Evolutionary conservation across 345 rosid species (phyloP).

Genomic region (Eucalyptus cladocalyx): DNA sequence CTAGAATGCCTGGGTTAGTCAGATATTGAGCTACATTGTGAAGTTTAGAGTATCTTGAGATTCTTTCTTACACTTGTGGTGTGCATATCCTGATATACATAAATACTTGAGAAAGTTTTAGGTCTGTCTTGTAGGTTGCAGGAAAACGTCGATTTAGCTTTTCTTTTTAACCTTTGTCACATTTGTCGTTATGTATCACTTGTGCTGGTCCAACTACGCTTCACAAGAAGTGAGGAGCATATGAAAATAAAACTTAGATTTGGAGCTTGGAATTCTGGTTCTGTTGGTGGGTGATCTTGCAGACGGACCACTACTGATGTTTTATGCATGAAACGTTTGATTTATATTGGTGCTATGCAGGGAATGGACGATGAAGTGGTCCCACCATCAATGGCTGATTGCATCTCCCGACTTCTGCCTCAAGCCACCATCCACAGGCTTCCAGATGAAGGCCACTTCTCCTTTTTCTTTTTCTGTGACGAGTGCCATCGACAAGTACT

Average conservation of each 20-base stretch:
- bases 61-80: not conserved
- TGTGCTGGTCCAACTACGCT: not conserved
- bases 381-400: slow-evolving; percentile 54
- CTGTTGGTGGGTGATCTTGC: not conserved
- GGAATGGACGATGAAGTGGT: slow-evolving; percentile 73
- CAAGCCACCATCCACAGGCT: slow-evolving; percentile 49
- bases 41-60: not conserved
- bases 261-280: not conserved
- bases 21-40: not conserved
- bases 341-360: slow-evolving; percentile 12
- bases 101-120: not conserved
- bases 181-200: not conserved
- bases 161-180: not conserved
- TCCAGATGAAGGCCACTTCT: slow-evolving; percentile 80
- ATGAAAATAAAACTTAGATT: not conserved
- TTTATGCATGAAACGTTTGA: not conserved
- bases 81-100: not conserved
- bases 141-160: not conserved
- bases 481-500: slow-evolving; percentile 71
- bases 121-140: not conserved
- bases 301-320: not conserved
- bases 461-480: slow-evolving; percentile 69
- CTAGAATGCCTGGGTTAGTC: not conserved
- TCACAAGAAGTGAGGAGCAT: not conserved
- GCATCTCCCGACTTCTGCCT: slow-evolving; percentile 68